Evolutionary conservation across 148 eudicot species (phyloP).

Genomic region (Rhododendron mucronatum): DNA sequence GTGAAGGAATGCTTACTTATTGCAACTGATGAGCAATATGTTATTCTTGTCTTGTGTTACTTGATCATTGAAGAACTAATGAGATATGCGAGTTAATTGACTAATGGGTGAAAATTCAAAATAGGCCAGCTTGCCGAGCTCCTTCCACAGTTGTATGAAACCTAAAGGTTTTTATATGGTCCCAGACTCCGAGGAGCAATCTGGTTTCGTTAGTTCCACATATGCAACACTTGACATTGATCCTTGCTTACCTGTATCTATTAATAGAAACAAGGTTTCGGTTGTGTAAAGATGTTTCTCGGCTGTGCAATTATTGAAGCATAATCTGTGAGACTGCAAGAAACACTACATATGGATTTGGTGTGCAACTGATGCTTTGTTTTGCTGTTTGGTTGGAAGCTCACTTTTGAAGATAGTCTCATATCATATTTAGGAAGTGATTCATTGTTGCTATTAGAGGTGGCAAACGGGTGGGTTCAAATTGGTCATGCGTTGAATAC

Average conservation of each 20-base stretch:
- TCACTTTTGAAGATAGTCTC: neutral
- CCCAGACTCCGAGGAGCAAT: neutral
- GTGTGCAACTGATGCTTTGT: neutral
- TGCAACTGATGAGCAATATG: constrained; percentile 1
- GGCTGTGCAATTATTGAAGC: neutral
- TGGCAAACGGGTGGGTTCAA: neutral
- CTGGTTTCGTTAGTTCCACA: neutral
- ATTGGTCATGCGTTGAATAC: too few relatives aligned
- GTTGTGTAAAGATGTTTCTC: neutral
- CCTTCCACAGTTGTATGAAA: neutral
- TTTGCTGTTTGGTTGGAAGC: constrained; percentile 8
- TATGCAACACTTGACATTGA: neutral
- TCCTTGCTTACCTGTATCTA: neutral
- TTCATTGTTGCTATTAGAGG: neutral
- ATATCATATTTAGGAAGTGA: neutral
- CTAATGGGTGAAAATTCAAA: neutral
- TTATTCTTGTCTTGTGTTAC: neutral
- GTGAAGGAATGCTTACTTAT: neutral
- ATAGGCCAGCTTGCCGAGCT: neutral
- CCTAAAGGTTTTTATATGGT: neutral
- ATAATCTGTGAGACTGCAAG: neutral
- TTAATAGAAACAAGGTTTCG: neutral
- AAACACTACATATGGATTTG: neutral
- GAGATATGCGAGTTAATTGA: neutral
- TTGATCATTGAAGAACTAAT: neutral